Base-by-base conservation (phyloP, 1,284 basidiomycete species). In the Heterobasidion parviporum region DNA sequence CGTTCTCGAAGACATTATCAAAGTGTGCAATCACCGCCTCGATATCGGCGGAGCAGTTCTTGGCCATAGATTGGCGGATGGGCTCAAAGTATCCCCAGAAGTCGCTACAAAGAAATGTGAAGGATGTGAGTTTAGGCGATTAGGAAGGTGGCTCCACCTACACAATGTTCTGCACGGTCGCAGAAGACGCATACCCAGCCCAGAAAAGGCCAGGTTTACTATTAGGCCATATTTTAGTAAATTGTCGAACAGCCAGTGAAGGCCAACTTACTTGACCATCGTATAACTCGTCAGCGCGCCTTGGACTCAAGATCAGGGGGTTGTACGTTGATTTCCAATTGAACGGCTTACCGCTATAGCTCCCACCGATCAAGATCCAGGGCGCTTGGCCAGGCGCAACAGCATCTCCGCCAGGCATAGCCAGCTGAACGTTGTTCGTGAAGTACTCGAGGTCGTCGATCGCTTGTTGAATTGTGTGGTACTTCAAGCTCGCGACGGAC, bases 371-470 rank as follows among this genome's bases (percentile, higher is more conserved):
- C 33, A 88, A 64, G 48, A 89, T 71, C 87, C 87, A 89, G 6
- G 83, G 82, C 0, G 80, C 79, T 53, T 79, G 75, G 51, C 73
- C 74, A 2, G 85, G 82, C 26, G 74, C 75, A 9, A 87, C 72
- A 8, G 70, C 64, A 58, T 79, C 75, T 6, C 87, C 87, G 49
- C 78, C 76, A 0, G 84, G 83, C 79, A 84, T 83, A 1, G 86
- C 81, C 43, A 89, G 73, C 34, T 78, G 68, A 2, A 81, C 86
- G 61, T 79, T 87, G 59, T 82, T 71, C 8, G 83, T 77, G 63
- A 89, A 90, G 68, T 85, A 87, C 44, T 74, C 82, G 34, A 88
- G 68, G 63, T 89, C 87, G 54, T 87, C 80, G 54, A 86, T 80
- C 16, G 83, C 82, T 70, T 89, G 87, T 63, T 87, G 80, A 52